These are phyloP conservation scores for Keqinozyma sinolaborantium DNA, from an alignment of 1,139 yeast genomes.

Conservation along the genomic window DNA sequence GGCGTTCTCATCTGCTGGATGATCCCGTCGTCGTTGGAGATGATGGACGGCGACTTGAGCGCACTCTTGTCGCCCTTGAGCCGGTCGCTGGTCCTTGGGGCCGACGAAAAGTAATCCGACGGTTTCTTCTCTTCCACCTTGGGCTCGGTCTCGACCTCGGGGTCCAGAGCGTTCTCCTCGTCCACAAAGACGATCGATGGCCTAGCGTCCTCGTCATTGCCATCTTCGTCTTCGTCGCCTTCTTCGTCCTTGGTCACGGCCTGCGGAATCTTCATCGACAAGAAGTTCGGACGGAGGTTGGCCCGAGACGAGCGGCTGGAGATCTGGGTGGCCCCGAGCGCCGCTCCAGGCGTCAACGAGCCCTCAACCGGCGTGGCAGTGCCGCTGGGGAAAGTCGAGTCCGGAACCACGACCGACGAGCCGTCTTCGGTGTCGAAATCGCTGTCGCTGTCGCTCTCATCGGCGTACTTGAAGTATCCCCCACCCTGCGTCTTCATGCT, in stretches of 20 bases:
- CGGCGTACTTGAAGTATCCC: conserved; percentile 22
- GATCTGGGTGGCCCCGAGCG: conserved; percentile 15
- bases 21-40: conserved; percentile 37
- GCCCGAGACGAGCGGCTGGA: conserved; percentile 33
- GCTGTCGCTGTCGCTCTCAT: conserved; percentile 13
- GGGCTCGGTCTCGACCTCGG: neutral
- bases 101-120: neutral
- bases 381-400: neutral
- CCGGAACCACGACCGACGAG: no score
- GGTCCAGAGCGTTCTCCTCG: conserved; percentile 14
- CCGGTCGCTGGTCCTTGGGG: neutral
- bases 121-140: neutral
- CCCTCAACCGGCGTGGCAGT: neutral
- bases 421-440: conserved; percentile 14
- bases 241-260: conserved; percentile 70
- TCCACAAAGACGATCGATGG: conserved; percentile 31
- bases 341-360: neutral
- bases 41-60: conserved; percentile 28
- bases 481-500: conserved; percentile 60
- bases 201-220: conserved; percentile 15
- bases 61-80: conserved; percentile 5
- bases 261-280: conserved; percentile 75
- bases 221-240: conserved; percentile 10
- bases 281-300: conserved; percentile 62
- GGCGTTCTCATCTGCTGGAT: conserved; percentile 36